These are phyloP conservation scores for Aspergillus floridensis DNA, from an alignment of 2,329 filamentous ascomycete genomes.

Conservation along the genomic window DNA sequence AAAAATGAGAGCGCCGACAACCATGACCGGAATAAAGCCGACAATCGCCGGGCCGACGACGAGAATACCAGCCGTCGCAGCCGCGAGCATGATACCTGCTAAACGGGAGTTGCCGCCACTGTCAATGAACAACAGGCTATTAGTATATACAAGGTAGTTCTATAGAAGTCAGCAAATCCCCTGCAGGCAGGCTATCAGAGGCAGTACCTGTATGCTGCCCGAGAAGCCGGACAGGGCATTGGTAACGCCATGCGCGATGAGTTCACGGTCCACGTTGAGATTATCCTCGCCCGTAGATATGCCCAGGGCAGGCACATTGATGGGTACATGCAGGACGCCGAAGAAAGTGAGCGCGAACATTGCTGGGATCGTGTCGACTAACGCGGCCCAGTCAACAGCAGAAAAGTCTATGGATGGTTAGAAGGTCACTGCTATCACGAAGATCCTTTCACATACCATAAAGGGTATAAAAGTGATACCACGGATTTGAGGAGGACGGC, in stretches of 20 bases:
- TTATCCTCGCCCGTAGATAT: constrained; percentile 91
- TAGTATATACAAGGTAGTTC: constrained; percentile 97
- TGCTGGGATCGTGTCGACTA: constrained; percentile 80
- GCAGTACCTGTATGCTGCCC: constrained; percentile 71
- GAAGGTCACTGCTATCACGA: neutral
- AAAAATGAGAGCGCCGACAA: constrained; percentile 93
- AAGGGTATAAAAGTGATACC: constrained; percentile 96
- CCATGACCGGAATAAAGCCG: constrained; percentile 93
- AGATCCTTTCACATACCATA: constrained; percentile 65
- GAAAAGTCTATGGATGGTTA: constrained; percentile 62
- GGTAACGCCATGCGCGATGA: constrained; percentile 88
- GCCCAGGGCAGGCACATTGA: constrained; percentile 92
- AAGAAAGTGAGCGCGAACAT: constrained; percentile 99
- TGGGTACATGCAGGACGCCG: constrained; percentile 92
- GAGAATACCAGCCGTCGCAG: constrained; percentile 76
- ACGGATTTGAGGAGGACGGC: constrained; percentile 80
- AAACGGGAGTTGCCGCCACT: constrained; percentile 85
- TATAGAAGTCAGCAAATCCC: constrained; percentile 40
- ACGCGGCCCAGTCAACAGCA: constrained; percentile 76
- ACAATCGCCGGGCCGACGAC: constrained; percentile 82
- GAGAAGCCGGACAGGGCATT: constrained; percentile 83
- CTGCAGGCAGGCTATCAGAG: neutral
- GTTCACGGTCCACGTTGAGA: constrained; percentile 82
- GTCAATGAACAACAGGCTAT: constrained; percentile 93
- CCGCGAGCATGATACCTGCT: constrained; percentile 80